These are phyloP conservation scores for Termitomyces sp. DNA, from an alignment of 768 basidiomycete genomes.

Conservation along the genomic window DNA sequence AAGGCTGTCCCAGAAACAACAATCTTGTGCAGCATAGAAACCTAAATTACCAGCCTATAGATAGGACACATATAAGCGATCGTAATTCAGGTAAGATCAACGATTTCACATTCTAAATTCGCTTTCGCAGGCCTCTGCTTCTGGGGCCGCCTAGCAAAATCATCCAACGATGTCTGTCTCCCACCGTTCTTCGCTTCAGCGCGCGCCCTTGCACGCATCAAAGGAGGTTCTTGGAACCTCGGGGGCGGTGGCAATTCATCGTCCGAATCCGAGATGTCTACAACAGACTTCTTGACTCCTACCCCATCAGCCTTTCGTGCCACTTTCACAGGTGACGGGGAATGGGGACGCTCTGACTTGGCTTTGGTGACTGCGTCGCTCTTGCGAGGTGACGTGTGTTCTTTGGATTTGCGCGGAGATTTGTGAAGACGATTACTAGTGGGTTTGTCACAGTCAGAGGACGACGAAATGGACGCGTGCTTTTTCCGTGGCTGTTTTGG, in stretches of 20 bases:
- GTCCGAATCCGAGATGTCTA: slow-evolving; percentile 41
- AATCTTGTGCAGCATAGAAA: no score
- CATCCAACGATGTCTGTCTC: slow-evolving; percentile 10
- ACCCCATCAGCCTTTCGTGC: neutral
- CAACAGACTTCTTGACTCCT: slow-evolving; percentile 18
- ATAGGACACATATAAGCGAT: neutral
- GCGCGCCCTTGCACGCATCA: slow-evolving; percentile 17
- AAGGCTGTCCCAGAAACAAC: no score
- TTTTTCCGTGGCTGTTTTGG: slow-evolving; percentile 7
- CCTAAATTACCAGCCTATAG: neutral
- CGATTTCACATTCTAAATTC: slow-evolving; percentile 8
- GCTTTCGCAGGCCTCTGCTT: neutral
- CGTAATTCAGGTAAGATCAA: slow-evolving; percentile 17
- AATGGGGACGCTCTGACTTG: neutral
- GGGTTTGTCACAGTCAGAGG: slow-evolving; percentile 22
- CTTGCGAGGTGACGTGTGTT: slow-evolving; percentile 19
- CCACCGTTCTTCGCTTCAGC: slow-evolving; percentile 2
- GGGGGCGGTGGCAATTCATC: slow-evolving; percentile 8
- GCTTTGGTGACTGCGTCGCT: neutral
- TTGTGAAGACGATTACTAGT: slow-evolving; percentile 8
- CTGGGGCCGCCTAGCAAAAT: neutral
- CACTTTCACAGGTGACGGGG: slow-evolving; percentile 12
- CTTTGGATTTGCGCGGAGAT: slow-evolving; percentile 21
- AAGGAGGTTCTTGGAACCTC: slow-evolving; percentile 7
- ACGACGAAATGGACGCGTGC: slow-evolving; percentile 4